Base-by-base conservation (phyloP, 371 early-diverging fungal genomes). In the Zopfochytrium polystomum region DNA sequence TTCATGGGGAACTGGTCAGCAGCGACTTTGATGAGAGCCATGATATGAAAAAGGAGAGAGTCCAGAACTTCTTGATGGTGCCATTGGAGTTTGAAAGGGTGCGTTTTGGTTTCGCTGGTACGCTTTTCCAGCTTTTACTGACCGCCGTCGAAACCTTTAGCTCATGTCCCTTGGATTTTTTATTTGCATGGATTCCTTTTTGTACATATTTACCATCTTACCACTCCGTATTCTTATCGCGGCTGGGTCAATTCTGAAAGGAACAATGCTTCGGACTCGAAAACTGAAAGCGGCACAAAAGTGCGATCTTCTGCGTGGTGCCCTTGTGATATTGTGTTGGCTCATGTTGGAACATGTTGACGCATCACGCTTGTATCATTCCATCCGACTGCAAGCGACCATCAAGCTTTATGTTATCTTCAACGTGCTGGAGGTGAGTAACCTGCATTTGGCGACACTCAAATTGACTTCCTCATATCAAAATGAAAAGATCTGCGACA, bases 381-480 rank as follows among this genome's bases (percentile, higher is more conserved):
- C 87, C 9, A 90, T 98, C 34, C 87, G 98, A 4, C 96, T 93
- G 3, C 99, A 98, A 74, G 86, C 92, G 33, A 85, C 91, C 6
- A 85, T 98, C 68, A 97, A 98, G 75, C 83, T 98, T 22, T 97
- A 97, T 63, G 94, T 98, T 26, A 91, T 98, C 13, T 98, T 92
- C 68, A 97, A 95, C 66, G 86, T 90, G 22, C 74, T 97, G 42
- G 98, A 98, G 75, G 88, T 91, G 53, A 59, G 31, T 30, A 27
- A 27, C 22, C 43, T 51, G 9, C 5, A 45, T 23, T 29, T 18
- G 23, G 48, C n/a, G 3, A 45, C 46, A 29, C 20, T 38, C 6
- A 15, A 11, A 15, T 32, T 3, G 9, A 33, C 35, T 26, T 18
- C 13, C 20, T n/a, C n/a, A 26, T 35, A 33, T 34, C 33, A 27